Evolutionary conservation across 2,329 filamentous ascomycete species (phyloP).

Genomic region (Blastomyces percursus): DNA sequence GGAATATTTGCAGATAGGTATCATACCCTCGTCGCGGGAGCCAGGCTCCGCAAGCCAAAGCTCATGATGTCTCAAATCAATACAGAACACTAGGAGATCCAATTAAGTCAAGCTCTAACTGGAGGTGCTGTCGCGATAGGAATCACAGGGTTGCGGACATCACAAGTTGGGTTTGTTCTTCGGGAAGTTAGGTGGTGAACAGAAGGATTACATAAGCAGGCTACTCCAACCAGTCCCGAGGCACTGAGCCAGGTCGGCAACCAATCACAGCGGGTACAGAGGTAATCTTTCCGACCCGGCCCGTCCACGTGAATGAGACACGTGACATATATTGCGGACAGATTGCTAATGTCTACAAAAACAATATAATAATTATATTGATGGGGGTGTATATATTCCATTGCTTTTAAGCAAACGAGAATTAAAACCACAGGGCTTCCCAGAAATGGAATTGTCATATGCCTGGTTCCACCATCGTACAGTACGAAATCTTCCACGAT

Average conservation of each 20-base stretch:
- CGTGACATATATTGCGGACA: background rate
- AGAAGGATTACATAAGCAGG: slow-evolving; percentile 27
- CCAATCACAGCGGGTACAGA: slow-evolving; percentile 26
- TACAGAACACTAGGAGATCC: slow-evolving; percentile 16
- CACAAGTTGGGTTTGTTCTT: background rate
- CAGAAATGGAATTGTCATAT: background rate
- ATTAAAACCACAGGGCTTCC: background rate
- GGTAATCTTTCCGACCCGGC: slow-evolving; percentile 30
- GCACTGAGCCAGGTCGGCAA: slow-evolving; percentile 19
- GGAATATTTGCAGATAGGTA: slow-evolving; percentile 11
- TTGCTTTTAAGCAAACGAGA: background rate
- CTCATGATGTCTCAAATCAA: slow-evolving; percentile 36
- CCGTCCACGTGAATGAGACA: slow-evolving; percentile 8
- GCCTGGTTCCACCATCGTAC: background rate
- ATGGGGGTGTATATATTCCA: background rate
- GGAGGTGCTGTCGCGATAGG: slow-evolving; percentile 15
- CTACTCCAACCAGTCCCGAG: slow-evolving; percentile 24
- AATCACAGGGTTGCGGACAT: slow-evolving; percentile 8
- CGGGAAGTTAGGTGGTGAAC: slow-evolving; percentile 10
- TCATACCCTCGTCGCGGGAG: slow-evolving; percentile 39
- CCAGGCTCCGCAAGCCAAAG: slow-evolving; percentile 41
- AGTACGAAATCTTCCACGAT: background rate
- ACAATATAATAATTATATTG: background rate
- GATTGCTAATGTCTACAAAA: background rate
- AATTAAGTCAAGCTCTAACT: slow-evolving; percentile 14